A percentile compares a stretch with the other conserved stretches of the same genome.
Evolutionary conservation across 768 basidiomycete genomes (phyloP).

Genomic region (Boletus rubropictus): DNA sequence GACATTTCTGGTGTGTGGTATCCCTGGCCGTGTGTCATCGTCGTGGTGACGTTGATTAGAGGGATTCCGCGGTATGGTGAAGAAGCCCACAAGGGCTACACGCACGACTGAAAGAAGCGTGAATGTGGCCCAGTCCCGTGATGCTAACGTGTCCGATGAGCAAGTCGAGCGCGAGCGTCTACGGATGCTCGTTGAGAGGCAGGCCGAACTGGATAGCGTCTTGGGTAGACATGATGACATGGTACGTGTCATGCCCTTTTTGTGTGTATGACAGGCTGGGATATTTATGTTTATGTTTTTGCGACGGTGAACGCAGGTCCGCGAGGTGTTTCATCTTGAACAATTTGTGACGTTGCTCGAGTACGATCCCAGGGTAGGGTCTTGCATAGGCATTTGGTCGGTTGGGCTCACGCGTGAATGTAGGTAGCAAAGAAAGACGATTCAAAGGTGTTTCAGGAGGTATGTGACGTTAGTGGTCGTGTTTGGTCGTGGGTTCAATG

Average conservation of each 20-base stretch:
- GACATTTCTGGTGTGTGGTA: background rate
- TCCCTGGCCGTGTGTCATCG: background rate
- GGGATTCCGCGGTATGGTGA: conserved; percentile 14
- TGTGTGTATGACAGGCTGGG: background rate
- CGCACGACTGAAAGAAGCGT: background rate
- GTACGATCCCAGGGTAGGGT: conserved; percentile 67
- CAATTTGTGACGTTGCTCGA: conserved; percentile 68
- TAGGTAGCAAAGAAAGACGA: conserved; percentile 71
- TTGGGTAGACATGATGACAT: conserved; percentile 65
- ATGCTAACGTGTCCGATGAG: conserved; percentile 13
- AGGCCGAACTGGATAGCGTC: conserved; percentile 52
- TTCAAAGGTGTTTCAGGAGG: conserved; percentile 67
- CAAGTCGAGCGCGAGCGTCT: conserved; percentile 34
- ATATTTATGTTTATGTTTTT: background rate
- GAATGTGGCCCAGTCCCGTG: background rate
- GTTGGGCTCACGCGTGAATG: background rate
- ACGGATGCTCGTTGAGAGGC: conserved; percentile 52
- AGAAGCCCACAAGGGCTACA: conserved; percentile 16
- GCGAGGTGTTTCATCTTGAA: conserved; percentile 87
- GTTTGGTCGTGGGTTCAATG: conserved; percentile 1
- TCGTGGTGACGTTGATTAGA: conserved; percentile 5
- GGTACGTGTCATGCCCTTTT: conserved; percentile 43
- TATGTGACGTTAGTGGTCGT: conserved; percentile 31
- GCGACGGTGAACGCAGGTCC: conserved; percentile 42
- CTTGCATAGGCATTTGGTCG: background rate